These are phyloP conservation scores for Paramyrothecium sp. DNA, from an alignment of 2,329 filamentous ascomycete species.

Conservation along the genomic window DNA sequence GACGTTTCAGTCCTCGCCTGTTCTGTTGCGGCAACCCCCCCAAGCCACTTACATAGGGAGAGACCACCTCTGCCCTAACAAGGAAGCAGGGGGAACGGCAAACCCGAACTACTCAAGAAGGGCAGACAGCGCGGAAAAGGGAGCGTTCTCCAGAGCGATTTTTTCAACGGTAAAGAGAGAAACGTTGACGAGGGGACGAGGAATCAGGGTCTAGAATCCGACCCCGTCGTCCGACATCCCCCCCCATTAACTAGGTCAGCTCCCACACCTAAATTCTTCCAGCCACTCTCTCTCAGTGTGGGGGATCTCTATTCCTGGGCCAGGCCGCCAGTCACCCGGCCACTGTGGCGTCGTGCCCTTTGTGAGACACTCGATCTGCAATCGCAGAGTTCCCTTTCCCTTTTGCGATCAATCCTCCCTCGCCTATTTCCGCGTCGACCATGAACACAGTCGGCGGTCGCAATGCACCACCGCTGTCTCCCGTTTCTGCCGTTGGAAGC, in stretches of 20 bases:
- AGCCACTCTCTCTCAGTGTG: slow-evolving; percentile 16
- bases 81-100: neutral
- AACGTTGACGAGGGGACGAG: neutral
- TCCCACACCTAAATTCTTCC: slow-evolving; percentile 7
- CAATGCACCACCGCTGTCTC: slow-evolving; percentile 72
- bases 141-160: neutral
- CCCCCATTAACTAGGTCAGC: slow-evolving; percentile 2
- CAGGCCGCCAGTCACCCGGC: slow-evolving; percentile 20
- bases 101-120: slow-evolving; percentile 15
- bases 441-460: slow-evolving; percentile 61
- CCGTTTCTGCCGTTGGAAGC: slow-evolving; percentile 78
- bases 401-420: slow-evolving; percentile 14
- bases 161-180: neutral
- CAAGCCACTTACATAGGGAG: neutral
- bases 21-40: neutral
- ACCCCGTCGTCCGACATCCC: neutral
- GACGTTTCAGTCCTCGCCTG: neutral
- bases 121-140: slow-evolving; percentile 8
- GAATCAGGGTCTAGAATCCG: slow-evolving; percentile 8
- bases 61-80: no score
- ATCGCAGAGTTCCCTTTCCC: slow-evolving; percentile 16
- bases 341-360: slow-evolving; percentile 21
- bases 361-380: slow-evolving; percentile 24
- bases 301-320: slow-evolving; percentile 22
- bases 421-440: slow-evolving; percentile 30